phyloP scores from a whole-genome alignment of 139 green algal genomes.

The Axilococcus clingmanii region DNA sequence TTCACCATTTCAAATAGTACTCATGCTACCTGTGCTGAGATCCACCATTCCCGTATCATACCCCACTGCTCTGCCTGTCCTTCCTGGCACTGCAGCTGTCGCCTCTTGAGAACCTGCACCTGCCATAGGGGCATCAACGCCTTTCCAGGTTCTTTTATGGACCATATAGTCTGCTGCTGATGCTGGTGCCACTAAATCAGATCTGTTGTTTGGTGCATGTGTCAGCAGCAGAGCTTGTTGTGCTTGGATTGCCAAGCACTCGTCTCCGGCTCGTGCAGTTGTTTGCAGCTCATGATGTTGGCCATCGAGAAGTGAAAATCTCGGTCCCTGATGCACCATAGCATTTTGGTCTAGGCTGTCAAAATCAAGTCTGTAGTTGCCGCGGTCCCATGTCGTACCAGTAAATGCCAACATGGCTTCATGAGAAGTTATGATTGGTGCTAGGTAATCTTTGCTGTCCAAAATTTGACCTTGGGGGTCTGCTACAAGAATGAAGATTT shows the following conservation, averaged over 20 bases:
- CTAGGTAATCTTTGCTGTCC: constrained; percentile 80
- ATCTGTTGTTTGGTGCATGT: constrained; percentile 6
- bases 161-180: constrained; percentile 59
- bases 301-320: constrained; percentile 1
- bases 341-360: constrained; percentile 3
- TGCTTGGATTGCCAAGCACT: constrained; percentile 13
- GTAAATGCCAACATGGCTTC: constrained; percentile 71
- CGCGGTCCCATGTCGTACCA: constrained; percentile 12
- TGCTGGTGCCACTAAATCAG: constrained; percentile 21
- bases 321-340: neutral
- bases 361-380: constrained; percentile 29
- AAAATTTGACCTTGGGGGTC: constrained; percentile 53
- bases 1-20: too few relatives aligned
- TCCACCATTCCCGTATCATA: too few relatives aligned
- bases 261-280: neutral
- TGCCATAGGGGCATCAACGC: constrained; percentile 57
- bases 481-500: constrained; percentile 41
- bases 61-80: constrained; percentile 37
- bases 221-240: constrained; percentile 9
- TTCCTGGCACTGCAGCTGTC: constrained; percentile 19
- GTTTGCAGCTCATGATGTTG: neutral
- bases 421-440: constrained; percentile 82
- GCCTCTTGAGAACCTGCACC: constrained; percentile 22
- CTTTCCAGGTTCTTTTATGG: constrained; percentile 51
- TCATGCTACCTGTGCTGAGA: too few relatives aligned